These are phyloP conservation scores for Plicaturopsis crispa DNA, from an alignment of 768 basidiomycete species.

Conservation along the genomic window DNA sequence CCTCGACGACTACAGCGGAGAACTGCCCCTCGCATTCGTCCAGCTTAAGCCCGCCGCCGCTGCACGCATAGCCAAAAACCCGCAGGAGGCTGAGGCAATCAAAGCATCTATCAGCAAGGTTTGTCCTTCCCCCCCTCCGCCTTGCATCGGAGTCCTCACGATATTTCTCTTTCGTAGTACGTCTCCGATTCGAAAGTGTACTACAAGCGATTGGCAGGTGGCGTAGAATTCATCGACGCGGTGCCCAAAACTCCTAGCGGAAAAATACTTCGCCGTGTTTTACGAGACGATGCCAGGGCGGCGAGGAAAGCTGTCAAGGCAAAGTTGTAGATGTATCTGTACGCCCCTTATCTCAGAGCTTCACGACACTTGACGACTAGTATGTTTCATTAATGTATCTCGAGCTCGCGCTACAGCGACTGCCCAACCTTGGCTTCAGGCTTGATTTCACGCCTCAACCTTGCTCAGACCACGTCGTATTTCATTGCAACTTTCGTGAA, in stretches of 20 bases:
- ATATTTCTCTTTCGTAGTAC: conserved; percentile 39
- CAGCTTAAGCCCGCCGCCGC: conserved; percentile 38
- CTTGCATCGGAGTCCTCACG: too few relatives aligned
- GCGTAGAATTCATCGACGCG: conserved; percentile 51
- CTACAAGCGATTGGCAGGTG: conserved; percentile 57
- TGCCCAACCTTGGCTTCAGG: too few relatives aligned
- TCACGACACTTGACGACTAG: too few relatives aligned
- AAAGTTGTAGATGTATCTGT: conserved; percentile 24
- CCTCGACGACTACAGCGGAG: conserved; percentile 69
- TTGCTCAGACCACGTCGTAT: too few relatives aligned
- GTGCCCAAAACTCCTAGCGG: conserved; percentile 70
- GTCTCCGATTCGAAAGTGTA: conserved; percentile 49
- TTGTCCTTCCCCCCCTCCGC: conserved; percentile 2
- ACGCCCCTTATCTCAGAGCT: too few relatives aligned
- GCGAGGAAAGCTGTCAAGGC: conserved; percentile 8
- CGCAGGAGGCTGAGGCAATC: conserved; percentile 26
- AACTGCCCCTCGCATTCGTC: conserved; percentile 66
- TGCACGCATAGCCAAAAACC: conserved; percentile 22
- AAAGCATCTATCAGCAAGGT: conserved; percentile 53
- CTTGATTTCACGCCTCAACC: too few relatives aligned
- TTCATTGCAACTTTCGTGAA: too few relatives aligned
- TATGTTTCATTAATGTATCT: too few relatives aligned
- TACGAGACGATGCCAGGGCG: conserved; percentile 41
- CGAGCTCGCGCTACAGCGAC: too few relatives aligned
- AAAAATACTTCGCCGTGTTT: conserved; percentile 51